phyloP scores from a whole-genome alignment of 805 yeast genomes.

The Candida namnaoensis region DNA sequence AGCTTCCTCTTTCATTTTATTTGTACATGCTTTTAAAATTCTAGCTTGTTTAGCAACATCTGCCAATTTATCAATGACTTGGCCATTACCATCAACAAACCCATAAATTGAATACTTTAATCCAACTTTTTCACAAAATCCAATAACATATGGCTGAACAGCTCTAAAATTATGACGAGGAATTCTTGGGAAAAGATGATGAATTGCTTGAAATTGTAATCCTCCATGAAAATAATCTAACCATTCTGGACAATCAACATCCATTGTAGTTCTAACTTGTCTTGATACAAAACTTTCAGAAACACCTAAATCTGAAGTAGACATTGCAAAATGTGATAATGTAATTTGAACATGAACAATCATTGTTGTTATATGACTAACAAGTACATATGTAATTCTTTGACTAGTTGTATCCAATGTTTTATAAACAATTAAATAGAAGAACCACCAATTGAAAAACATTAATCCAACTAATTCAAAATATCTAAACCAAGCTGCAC shows the following conservation, averaged over 20 bases:
- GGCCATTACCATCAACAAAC: constrained; percentile 67
- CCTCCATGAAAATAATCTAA: constrained; percentile 89
- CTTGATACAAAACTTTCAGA: constrained; percentile 73
- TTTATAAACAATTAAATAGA: constrained; percentile 49
- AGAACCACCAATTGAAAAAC: constrained; percentile 76
- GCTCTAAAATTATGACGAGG: constrained; percentile 82
- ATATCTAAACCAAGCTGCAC: constrained; percentile 82
- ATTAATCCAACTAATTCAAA: constrained; percentile 63
- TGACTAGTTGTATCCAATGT: constrained; percentile 43
- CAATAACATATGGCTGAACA: constrained; percentile 63
- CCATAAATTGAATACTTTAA: constrained; percentile 79
- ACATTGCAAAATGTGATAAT: constrained; percentile 87
- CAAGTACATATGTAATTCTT: constrained; percentile 52
- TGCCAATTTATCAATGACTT: constrained; percentile 58
- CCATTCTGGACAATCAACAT: constrained; percentile 91
- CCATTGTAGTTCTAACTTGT: constrained; percentile 89
- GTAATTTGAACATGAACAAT: constrained; percentile 92
- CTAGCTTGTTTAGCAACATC: constrained; percentile 76
- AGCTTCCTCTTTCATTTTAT: constrained; percentile 49
- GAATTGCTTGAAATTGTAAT: constrained; percentile 84
- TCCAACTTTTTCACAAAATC: constrained; percentile 71
- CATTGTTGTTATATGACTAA: constrained; percentile 78
- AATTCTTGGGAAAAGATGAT: constrained; percentile 81
- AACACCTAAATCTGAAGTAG: constrained; percentile 78
- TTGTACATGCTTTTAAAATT: constrained; percentile 66